A percentile compares a stretch with the other conserved stretches of the same genome.
These are phyloP conservation scores for Rhizoctonia solani DNA, from an alignment of 1,284 basidiomycete species.

Conservation along the genomic window DNA sequence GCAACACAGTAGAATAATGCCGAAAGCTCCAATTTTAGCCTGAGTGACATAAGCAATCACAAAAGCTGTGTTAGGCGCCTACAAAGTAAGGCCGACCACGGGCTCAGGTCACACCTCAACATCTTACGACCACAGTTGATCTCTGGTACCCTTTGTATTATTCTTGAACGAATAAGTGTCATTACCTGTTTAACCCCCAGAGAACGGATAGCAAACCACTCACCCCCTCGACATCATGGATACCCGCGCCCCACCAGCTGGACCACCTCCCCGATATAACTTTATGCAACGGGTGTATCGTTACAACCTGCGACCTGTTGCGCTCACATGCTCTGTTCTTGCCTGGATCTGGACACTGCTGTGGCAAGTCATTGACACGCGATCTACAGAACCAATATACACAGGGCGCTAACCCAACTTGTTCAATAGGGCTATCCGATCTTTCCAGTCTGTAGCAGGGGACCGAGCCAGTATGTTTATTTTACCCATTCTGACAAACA, in stretches of 20 bases:
- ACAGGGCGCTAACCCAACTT: background rate
- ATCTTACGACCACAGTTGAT: constrained; percentile 32
- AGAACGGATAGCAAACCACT: background rate
- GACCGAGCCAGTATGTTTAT: constrained; percentile 10
- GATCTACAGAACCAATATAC: background rate
- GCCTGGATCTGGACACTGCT: constrained; percentile 32
- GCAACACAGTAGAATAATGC: background rate
- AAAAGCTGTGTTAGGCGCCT: background rate
- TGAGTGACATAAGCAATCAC: background rate
- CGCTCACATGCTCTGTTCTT: constrained; percentile 13
- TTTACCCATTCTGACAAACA: background rate
- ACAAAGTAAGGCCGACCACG: background rate
- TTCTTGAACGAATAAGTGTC: too few relatives aligned
- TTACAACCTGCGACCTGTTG: constrained; percentile 29
- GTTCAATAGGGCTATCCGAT: constrained; percentile 15
- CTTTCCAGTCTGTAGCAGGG: constrained; percentile 19
- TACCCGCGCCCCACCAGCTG: constrained; percentile 6
- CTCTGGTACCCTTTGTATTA: constrained; percentile 11
- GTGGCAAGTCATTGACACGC: constrained; percentile 26
- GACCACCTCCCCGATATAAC: constrained; percentile 27
- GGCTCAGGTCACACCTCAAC: background rate
- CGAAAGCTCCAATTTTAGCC: background rate
- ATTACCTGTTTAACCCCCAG: too few relatives aligned
- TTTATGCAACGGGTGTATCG: constrained; percentile 26
- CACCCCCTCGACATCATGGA: constrained; percentile 11